These are phyloP conservation scores for Yarrowia bubula DNA, from an alignment of 805 yeast genomes.

Conservation along the genomic window DNA sequence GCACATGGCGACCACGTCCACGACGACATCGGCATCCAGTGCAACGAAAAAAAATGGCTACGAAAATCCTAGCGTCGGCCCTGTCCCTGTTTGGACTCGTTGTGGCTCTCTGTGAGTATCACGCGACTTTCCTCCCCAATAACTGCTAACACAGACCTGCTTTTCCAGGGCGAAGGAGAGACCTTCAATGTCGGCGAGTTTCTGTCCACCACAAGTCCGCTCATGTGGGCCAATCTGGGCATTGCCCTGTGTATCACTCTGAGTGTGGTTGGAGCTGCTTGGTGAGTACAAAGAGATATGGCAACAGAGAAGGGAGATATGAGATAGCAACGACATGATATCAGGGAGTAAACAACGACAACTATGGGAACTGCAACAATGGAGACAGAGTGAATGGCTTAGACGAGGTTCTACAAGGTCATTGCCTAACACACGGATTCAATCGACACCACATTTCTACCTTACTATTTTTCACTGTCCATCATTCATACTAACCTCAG, in stretches of 20 bases:
- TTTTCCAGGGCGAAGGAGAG: slow-evolving; percentile 92
- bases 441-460: too few species aligned
- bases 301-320: too few species aligned
- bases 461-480: too few species aligned
- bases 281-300: too few species aligned
- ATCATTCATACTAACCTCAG: slow-evolving; percentile 32
- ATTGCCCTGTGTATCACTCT: slow-evolving; percentile 89
- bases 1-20: not conserved
- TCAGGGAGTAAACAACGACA: too few species aligned
- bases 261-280: slow-evolving; percentile 95
- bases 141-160: slow-evolving; percentile 32
- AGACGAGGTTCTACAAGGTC: too few species aligned
- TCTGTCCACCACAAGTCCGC: slow-evolving; percentile 82
- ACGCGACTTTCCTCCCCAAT: too few species aligned
- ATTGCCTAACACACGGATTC: too few species aligned
- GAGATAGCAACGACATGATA: too few species aligned
- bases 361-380: too few species aligned
- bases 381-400: too few species aligned
- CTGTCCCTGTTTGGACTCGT: slow-evolving; percentile 15
- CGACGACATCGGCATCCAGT: slow-evolving; percentile 4
- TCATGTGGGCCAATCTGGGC: slow-evolving; percentile 94
- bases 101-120: slow-evolving; percentile 20
- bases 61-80: slow-evolving; percentile 19
- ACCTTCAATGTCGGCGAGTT: slow-evolving; percentile 88
- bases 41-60: slow-evolving; percentile 17